phyloP scores from a whole-genome alignment of 495 filamentous ascomycete genomes.

The Hypoxylon rickii region DNA sequence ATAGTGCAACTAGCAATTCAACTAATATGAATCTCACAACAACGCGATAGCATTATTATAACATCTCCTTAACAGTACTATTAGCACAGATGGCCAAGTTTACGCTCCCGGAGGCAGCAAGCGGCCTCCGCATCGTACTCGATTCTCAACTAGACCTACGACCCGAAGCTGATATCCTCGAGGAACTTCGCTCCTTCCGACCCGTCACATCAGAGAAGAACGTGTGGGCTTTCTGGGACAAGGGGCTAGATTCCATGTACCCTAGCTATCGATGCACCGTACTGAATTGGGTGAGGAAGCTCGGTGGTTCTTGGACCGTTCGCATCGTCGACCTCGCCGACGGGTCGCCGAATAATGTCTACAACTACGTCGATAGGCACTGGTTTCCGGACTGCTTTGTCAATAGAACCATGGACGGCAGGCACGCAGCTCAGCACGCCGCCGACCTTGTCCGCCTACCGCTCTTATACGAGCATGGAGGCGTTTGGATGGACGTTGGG shows the following conservation, averaged over 20 bases:
- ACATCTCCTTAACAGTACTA: neutral
- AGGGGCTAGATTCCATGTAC: conserved; percentile 41
- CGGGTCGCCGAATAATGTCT: conserved; percentile 34
- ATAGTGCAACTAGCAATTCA: too few species aligned
- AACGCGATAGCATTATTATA: neutral
- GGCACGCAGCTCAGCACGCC: conserved; percentile 40
- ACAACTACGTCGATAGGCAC: conserved; percentile 32
- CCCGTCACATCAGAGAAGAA: conserved; percentile 48
- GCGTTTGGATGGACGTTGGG: conserved; percentile 50
- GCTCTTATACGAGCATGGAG: conserved; percentile 43
- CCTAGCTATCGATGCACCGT: conserved; percentile 43
- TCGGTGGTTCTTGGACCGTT: conserved; percentile 37
- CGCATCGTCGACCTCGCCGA: conserved; percentile 33
- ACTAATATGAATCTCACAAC: too few species aligned
- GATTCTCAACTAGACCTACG: conserved; percentile 27
- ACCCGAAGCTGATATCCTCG: conserved; percentile 24
- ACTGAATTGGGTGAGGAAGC: conserved; percentile 38
- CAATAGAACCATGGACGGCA: conserved; percentile 42
- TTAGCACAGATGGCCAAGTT: conserved; percentile 17
- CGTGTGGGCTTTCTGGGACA: conserved; percentile 53
- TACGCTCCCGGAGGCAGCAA: conserved; percentile 18
- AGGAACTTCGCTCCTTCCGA: conserved; percentile 20
- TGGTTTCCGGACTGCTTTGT: conserved; percentile 42
- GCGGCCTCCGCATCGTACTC: conserved; percentile 22
- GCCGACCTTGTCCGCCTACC: conserved; percentile 47